These are phyloP conservation scores for Collybiopsis luxurians DNA, from an alignment of 768 basidiomycete genomes.

Conservation along the genomic window DNA sequence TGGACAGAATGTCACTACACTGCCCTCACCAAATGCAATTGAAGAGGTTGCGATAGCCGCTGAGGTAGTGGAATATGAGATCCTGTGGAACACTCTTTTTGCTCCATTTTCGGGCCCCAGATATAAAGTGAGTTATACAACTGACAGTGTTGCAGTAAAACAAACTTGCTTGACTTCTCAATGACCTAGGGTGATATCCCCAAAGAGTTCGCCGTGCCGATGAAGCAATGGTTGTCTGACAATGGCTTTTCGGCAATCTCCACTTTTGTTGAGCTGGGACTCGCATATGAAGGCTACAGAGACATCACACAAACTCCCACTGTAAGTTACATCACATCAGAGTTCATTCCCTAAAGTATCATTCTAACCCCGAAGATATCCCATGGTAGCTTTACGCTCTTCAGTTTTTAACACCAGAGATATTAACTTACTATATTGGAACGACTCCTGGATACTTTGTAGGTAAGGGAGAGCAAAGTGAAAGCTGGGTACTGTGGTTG, in stretches of 20 bases:
- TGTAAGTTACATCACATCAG: neutral
- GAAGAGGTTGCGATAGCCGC: neutral
- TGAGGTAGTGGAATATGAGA: neutral
- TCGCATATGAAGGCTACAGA: slow-evolving; percentile 1
- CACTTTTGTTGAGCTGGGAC: neutral
- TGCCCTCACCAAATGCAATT: neutral
- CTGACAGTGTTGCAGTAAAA: neutral
- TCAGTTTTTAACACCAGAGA: slow-evolving; percentile 8
- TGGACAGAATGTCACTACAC: neutral
- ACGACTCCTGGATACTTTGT: neutral
- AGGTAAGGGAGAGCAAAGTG: neutral
- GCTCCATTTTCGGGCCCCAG: neutral
- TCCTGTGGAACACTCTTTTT: neutral
- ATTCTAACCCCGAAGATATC: neutral
- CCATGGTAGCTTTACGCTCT: slow-evolving; percentile 1
- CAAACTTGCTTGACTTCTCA: too few species aligned
- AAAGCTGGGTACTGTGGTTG: neutral
- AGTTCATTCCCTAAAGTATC: neutral
- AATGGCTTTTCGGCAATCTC: neutral
- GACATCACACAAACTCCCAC: slow-evolving; percentile 1
- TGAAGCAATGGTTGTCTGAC: neutral
- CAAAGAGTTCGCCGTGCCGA: neutral
- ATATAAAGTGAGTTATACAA: neutral
- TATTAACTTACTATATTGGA: neutral
- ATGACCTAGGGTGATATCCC: slow-evolving; percentile 2